Percentiles rank a stretch among this genome's conserved stretches.
These are phyloP conservation scores for Alternaria sp. DNA, from an alignment of 2,329 filamentous ascomycete species.

Conservation along the genomic window DNA sequence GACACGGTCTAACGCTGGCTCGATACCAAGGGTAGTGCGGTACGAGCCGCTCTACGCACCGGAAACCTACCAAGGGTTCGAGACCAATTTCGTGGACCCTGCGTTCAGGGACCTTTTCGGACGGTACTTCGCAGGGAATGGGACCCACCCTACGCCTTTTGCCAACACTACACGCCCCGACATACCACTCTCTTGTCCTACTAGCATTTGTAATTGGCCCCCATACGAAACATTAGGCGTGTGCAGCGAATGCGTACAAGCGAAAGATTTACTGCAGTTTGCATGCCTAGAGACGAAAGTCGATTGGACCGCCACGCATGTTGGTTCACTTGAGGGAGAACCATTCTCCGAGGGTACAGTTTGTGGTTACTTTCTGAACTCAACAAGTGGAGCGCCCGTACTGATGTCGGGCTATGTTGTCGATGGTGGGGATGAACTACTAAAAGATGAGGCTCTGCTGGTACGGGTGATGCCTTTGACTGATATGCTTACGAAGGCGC, in stretches of 20 bases:
- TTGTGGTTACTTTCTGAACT: conserved; percentile 39
- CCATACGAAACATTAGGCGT: conserved; percentile 32
- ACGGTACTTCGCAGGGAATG: too few species aligned
- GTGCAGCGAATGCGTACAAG: conserved; percentile 31
- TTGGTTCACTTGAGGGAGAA: background rate
- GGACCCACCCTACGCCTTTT: too few species aligned
- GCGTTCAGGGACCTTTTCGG: too few species aligned
- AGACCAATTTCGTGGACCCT: too few species aligned
- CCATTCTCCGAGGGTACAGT: conserved; percentile 23
- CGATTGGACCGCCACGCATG: conserved; percentile 24
- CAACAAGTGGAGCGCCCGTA: conserved; percentile 6
- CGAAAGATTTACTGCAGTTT: conserved; percentile 7
- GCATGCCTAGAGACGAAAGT: conserved; percentile 13
- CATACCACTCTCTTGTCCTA: conserved; percentile 35
- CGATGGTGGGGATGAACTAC: background rate
- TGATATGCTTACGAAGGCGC: background rate
- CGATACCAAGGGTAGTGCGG: too few species aligned
- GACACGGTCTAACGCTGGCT: too few species aligned
- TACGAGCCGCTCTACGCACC: too few species aligned
- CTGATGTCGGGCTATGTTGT: conserved; percentile 30
- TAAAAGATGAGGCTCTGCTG: conserved; percentile 18
- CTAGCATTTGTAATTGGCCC: conserved; percentile 40
- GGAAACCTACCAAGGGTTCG: too few species aligned
- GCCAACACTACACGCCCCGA: conserved; percentile 21
- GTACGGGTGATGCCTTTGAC: conserved; percentile 21